Evolutionary conservation across 1,139 yeast species (phyloP), one percentile per base, ranked within the genome.

Genomic region (Lodderomyces beijingensis): DNA sequence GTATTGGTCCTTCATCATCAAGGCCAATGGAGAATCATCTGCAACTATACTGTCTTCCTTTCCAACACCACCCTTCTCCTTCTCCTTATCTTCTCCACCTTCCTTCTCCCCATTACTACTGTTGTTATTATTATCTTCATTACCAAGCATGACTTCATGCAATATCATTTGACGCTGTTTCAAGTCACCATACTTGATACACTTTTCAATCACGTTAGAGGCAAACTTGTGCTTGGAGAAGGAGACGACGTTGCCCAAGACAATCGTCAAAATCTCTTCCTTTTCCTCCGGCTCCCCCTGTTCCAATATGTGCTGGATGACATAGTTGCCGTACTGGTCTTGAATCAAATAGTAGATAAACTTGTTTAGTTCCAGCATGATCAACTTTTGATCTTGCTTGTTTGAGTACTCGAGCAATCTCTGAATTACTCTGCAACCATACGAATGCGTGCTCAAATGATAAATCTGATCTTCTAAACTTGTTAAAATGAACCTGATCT

Each of bases 251-350:
- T 85, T 78, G 18, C 70, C 72, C 24, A 65, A 51, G 3, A 67
- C 74, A 18, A 68, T 62, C 28, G 55, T 52, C 30, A 68, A 51
- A 25, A 68, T 64, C 26, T 57, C 64, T 38, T 65, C 69, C 10
- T 70, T 58, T 39, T 67, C 70, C 18, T 61, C 62, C 2, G 65
- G 57, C 18, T 70, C 70, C 8, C 95, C 94, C 39, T 84, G 77
- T 55, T 89, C 95, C 43, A 93, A 74, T 33, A 91, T 84, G 54
- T 91, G 96, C 57, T 93, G 98, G 55, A 91, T 86, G 22, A 93
- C 98, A 53, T 93, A 93, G 62, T 93, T 93, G 37, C 98, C 98
- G 57, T 87, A 93, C 63, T 91, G 97, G 53, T 93, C 97, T 55
- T 87, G 95, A 41, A 89, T 86, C 47, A 93, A 70, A 52, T 77